phyloP scores from a whole-genome alignment of 495 filamentous ascomycete genomes.

The Eremomyces bilateralis region DNA sequence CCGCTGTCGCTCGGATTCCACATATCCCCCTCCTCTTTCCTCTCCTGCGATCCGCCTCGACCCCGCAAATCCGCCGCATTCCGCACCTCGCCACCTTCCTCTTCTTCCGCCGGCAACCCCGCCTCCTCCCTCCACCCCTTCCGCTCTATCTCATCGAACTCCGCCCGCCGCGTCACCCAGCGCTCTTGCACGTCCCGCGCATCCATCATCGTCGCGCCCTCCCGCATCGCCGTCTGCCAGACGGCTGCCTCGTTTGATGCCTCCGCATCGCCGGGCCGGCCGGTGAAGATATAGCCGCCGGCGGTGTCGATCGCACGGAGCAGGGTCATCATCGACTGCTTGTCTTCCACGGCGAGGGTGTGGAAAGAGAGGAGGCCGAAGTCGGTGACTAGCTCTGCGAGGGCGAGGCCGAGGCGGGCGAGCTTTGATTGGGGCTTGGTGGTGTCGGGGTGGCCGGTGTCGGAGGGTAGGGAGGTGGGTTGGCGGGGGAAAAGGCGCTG shows the following conservation, averaged over 20 bases:
- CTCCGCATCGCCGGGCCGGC: slow-evolving; percentile 68
- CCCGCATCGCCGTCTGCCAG: slow-evolving; percentile 86
- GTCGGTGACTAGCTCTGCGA: slow-evolving; percentile 66
- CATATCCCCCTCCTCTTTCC: slow-evolving; percentile 14
- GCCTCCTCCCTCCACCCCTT: slow-evolving; percentile 44
- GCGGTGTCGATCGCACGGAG: slow-evolving; percentile 74
- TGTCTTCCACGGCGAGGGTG: slow-evolving; percentile 88
- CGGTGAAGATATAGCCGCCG: slow-evolving; percentile 81
- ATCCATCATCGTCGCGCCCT: slow-evolving; percentile 59
- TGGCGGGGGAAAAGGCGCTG: slow-evolving; percentile 1
- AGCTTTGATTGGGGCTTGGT: slow-evolving; percentile 35
- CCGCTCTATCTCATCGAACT: slow-evolving; percentile 62
- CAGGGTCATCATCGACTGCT: slow-evolving; percentile 82
- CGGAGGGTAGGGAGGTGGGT: background rate
- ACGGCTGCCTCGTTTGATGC: slow-evolving; percentile 71
- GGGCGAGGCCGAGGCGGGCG: slow-evolving; percentile 58
- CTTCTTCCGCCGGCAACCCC: slow-evolving; percentile 5
- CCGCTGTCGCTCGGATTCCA: slow-evolving; percentile 13
- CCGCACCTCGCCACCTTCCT: slow-evolving; percentile 5
- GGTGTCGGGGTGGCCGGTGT: slow-evolving; percentile 1
- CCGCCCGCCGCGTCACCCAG: slow-evolving; percentile 80
- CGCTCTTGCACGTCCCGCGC: slow-evolving; percentile 78
- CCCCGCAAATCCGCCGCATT: slow-evolving; percentile 8
- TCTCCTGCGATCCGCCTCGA: too few relatives aligned
- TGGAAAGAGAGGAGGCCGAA: slow-evolving; percentile 82